These are phyloP conservation scores for Dissophora ornata DNA, from an alignment of 192 early-diverging fungal genomes.

Conservation along the genomic window DNA sequence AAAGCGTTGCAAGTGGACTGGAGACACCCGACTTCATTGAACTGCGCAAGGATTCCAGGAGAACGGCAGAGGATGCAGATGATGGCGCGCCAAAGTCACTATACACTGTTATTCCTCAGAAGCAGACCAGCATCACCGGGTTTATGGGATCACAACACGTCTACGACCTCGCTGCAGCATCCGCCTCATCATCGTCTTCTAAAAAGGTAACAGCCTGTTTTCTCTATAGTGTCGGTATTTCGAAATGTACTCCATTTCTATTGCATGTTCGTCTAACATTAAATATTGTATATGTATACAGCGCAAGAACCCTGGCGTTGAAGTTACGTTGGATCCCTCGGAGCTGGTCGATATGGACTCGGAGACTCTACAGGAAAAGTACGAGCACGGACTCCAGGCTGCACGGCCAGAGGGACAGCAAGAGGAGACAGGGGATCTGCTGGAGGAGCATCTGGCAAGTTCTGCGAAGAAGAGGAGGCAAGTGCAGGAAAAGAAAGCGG, in stretches of 20 bases:
- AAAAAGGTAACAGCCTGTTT: too few relatives aligned
- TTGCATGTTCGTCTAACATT: too few relatives aligned
- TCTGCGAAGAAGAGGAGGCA: conserved; percentile 79
- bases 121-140: conserved; percentile 71
- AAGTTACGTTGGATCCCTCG: conserved; percentile 89
- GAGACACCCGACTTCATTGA: conserved; percentile 90
- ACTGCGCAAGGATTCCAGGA: conserved; percentile 79
- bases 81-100: conserved; percentile 67
- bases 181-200: conserved; percentile 57
- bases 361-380: conserved; percentile 79
- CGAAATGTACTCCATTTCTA: too few relatives aligned
- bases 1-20: conserved; percentile 77
- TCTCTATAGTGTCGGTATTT: too few relatives aligned
- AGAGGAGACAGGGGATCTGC: conserved; percentile 91
- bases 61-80: conserved; percentile 55
- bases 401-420: conserved; percentile 58
- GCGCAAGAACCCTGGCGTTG: conserved; percentile 74
- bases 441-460: conserved; percentile 82
- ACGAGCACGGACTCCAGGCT: conserved; percentile 76
- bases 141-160: conserved; percentile 97
- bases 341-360: conserved; percentile 87
- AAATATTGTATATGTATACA: conserved; percentile 20
- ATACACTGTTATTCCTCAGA: conserved; percentile 91
- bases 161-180: conserved; percentile 78
- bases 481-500: conserved; percentile 60